Evolutionary conservation across 1,284 basidiomycete species (phyloP).

Genomic region (Bondarzewia mesenterica): DNA sequence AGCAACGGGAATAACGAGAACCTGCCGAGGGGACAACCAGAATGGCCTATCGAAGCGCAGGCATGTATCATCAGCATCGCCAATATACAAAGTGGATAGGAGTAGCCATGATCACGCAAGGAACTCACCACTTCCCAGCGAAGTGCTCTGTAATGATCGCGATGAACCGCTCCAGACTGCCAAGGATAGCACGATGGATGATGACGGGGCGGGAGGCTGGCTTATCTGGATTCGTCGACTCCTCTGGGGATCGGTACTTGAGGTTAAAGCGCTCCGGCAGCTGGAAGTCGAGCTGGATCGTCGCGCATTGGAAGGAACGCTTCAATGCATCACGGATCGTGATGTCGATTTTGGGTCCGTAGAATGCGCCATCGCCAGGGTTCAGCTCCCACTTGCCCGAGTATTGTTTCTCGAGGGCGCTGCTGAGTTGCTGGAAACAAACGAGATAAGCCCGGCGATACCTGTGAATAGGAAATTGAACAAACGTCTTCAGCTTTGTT

Average conservation of each 20-base stretch:
- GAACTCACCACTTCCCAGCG: slow-evolving; percentile 88
- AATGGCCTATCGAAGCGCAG: slow-evolving; percentile 62
- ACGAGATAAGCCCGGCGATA: neutral
- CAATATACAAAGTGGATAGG: neutral
- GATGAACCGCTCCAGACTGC: slow-evolving; percentile 92
- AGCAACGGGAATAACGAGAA: slow-evolving; percentile 92
- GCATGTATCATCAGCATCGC: neutral
- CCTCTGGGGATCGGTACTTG: slow-evolving; percentile 78
- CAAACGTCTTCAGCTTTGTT: slow-evolving; percentile 75
- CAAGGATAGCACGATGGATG: slow-evolving; percentile 96
- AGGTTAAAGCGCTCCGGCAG: slow-evolving; percentile 97
- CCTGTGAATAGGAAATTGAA: slow-evolving; percentile 3
- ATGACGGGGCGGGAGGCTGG: slow-evolving; percentile 84
- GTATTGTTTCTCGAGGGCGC: slow-evolving; percentile 82
- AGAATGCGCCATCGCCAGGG: slow-evolving; percentile 96
- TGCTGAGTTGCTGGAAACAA: slow-evolving; percentile 75
- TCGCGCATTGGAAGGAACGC: slow-evolving; percentile 96
- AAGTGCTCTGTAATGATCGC: slow-evolving; percentile 98
- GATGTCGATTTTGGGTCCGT: slow-evolving; percentile 97
- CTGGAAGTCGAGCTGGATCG: slow-evolving; percentile 99
- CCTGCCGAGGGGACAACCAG: slow-evolving; percentile 95
- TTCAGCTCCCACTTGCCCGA: slow-evolving; percentile 92
- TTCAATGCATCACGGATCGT: slow-evolving; percentile 90
- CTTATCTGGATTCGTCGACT: slow-evolving; percentile 43
- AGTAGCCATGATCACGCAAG: neutral